Base-by-base conservation (phyloP, 768 basidiomycete species). In the Amanita molliuscula region DNA sequence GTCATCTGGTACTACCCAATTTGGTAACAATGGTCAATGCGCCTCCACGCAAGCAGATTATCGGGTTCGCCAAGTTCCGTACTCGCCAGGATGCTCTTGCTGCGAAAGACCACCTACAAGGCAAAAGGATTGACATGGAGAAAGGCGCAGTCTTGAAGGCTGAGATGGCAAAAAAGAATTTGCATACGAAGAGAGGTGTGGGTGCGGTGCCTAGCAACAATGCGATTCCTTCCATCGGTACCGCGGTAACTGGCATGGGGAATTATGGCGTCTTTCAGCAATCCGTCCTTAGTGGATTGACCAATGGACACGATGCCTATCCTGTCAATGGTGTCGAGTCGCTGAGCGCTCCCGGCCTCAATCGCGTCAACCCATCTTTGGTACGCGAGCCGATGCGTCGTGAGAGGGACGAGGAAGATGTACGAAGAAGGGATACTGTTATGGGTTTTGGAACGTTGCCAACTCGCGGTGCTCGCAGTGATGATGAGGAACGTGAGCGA, bases 101-200 rank as follows among this genome's bases (percentile, higher is more conserved):
- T 10, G 96, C 96, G 7, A 74, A 88, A 34, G 95, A 98, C 59
- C 74, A 81, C 5, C 71, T 99, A 4, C 92, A 94, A 62, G 93
- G 95, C 4, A 75, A 85, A 47, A 77, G 90, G 50, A 88, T 98
- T 31, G 96, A 98, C 59, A 80, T 88, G 28, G 88, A 97, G 65
- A 92, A 91, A 59, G 92, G 92, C 11, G 82, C 89, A 0, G 84
- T 93, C 2, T 65, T 99, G 34, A 98, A 97, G 65, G 96, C 95
- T 18, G 96, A 98, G 68, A 97, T 99, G 94, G 96, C 96, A 16
- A 98, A 98, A 80, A 99, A 99, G 78, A 98, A 99, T 61, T 67
- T 99, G 34, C 95, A 99, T 61, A 95, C 93, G 16, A 96, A 95
- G 70, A 74, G 90, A 34, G 88, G 88, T 2, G 82, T 91, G 20